Base-by-base conservation (phyloP, 2,329 filamentous ascomycete genomes). In the Sporothrix euskadiensis region DNA sequence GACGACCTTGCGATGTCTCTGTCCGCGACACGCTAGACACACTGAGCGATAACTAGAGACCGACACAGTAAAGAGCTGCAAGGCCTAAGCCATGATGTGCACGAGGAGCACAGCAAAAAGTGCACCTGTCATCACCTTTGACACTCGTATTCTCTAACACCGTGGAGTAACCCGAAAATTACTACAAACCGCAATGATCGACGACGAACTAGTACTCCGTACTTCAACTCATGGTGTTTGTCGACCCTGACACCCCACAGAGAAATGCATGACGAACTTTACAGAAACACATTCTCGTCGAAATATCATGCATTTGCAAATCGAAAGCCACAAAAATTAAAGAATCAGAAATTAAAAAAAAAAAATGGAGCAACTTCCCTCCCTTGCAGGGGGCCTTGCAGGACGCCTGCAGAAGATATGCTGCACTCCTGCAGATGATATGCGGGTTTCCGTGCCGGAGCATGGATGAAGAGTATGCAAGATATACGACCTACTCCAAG, bases 361-460 rank as follows among this genome's bases (percentile, higher is more conserved):
- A 12, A 30, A 14, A 26, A 26, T 22, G 30, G 22, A 56, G 30
- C 56, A 59, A 8, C 16, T 9, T 26, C n/a, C 26, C 19, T 65
- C 59, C 35, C 59, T 65, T 44, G 39, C 39, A 66, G 61, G 61
- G 16, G 10, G 8, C 35, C 59, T 65, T 44, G 39, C 39, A 66
- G 61, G 61, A 30, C n/a, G 8, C 44, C 65, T 54, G 44, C 65
- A 49, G 65, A n/a, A 10, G 26, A 49, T n/a, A 26, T 54, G 44
- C 44, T 54, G 44, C 26, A 30, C 39, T 44, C 39, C 22, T 66
- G 39, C 61, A 30, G 39, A 32, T 68, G 26, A 52, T 68, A 68
- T 69, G 66, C 66, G 26, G 44, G 26, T 69, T 69, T 69, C 65
- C 65, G 65, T 14, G 44, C 65, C 26, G 44, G 44, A 10, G 32